These are phyloP conservation scores for Parietaria judaica DNA, from an alignment of 306 rosid species.

Conservation along the genomic window DNA sequence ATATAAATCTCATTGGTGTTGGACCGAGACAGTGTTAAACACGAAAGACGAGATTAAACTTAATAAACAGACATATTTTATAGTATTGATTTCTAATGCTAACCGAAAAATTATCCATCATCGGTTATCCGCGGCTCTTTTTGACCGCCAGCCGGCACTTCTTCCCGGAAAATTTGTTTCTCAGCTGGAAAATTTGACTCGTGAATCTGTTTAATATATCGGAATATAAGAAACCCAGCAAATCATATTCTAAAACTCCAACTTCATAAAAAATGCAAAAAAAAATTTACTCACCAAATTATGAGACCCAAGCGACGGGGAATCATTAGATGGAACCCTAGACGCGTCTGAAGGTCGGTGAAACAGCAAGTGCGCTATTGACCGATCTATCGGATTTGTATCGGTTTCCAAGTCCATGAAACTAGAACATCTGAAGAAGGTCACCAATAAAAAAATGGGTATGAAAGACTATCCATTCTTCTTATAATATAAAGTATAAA, in stretches of 20 bases:
- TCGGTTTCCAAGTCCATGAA: constrained; percentile 65
- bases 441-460: constrained; percentile 5
- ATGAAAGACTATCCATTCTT: background rate
- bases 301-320: constrained; percentile 28
- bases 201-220: constrained; percentile 31
- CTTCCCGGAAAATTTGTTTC: constrained; percentile 40
- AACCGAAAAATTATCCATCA: constrained; percentile 12
- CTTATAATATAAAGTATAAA: too few relatives aligned
- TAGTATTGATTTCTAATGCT: constrained; percentile 2
- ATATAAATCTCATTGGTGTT: background rate
- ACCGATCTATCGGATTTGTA: constrained; percentile 84
- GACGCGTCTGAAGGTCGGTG: constrained; percentile 66
- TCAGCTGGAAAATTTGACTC: constrained; percentile 39
- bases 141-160: constrained; percentile 25
- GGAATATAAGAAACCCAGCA: constrained; percentile 19
- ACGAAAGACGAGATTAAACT: background rate
- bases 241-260: constrained; percentile 6
- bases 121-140: constrained; percentile 14
- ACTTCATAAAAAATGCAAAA: constrained; percentile 10
- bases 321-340: constrained; percentile 20
- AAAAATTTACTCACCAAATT: constrained; percentile 29
- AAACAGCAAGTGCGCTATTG: constrained; percentile 78
- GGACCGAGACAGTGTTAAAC: background rate
- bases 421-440: constrained; percentile 45
- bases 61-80: constrained; percentile 2